phyloP scores from a whole-genome alignment of 768 basidiomycete genomes.

The Podaxis sp. region DNA sequence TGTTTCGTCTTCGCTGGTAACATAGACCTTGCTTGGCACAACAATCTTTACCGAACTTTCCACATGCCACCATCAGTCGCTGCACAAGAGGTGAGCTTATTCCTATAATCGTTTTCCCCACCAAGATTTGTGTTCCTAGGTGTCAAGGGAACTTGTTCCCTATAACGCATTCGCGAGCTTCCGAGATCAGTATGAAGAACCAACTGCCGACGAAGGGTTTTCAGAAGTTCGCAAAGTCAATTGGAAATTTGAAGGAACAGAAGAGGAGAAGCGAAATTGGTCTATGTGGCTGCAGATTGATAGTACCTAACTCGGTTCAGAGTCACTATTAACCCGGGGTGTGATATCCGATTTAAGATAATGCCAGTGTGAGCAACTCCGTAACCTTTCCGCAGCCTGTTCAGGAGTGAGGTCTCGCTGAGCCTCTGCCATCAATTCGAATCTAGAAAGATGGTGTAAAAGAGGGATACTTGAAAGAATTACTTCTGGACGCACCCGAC shows the following conservation, averaged over 20 bases:
- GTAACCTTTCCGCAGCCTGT: conserved; percentile 71
- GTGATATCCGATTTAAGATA: conserved; percentile 38
- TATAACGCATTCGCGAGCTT: conserved; percentile 61
- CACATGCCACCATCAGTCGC: conserved; percentile 49
- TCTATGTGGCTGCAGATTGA: conserved; percentile 84
- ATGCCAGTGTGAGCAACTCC: conserved; percentile 57
- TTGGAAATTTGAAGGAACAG: conserved; percentile 77
- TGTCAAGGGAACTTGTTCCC: conserved; percentile 55
- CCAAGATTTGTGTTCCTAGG: conserved; percentile 27
- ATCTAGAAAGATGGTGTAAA: conserved; percentile 41
- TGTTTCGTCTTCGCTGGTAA: conserved; percentile 78
- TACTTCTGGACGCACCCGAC: conserved; percentile 63
- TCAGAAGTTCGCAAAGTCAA: conserved; percentile 73
- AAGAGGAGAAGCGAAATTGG: conserved; percentile 73
- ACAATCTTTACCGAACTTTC: conserved; percentile 85
- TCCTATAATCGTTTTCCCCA: background rate
- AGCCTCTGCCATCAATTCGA: conserved; percentile 87
- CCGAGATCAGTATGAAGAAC: conserved; percentile 64
- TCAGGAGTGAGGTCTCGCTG: conserved; percentile 91
- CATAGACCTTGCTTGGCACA: conserved; percentile 87
- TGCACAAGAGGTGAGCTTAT: conserved; percentile 38
- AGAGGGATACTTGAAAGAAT: conserved; percentile 5
- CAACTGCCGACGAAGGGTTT: conserved; percentile 70
- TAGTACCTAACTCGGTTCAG: conserved; percentile 46
- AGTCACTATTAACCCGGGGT: background rate